A percentile compares a stretch with the other conserved stretches of the same genome.
These are phyloP conservation scores for Coniochaeta sp. DNA, from an alignment of 2,329 filamentous ascomycete species.

Conservation along the genomic window DNA sequence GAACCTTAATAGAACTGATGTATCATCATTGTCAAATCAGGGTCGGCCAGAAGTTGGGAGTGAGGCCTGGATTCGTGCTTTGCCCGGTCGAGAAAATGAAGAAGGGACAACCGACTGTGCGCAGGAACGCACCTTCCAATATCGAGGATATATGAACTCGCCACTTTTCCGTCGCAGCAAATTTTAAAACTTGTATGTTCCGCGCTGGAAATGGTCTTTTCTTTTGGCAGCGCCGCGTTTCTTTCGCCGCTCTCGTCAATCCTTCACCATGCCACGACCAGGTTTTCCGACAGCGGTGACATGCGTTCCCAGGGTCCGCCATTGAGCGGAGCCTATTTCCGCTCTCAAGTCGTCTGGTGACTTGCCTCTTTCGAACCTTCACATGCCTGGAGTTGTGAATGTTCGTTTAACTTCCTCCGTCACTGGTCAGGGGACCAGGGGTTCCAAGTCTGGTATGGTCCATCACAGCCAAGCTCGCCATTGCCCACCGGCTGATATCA, in stretches of 20 bases:
- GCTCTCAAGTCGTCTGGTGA: background rate
- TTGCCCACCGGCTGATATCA: background rate
- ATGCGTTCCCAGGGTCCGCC: background rate
- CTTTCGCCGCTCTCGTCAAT: background rate
- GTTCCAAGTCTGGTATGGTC: background rate
- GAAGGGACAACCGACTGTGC: background rate
- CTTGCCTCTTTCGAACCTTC: too few species aligned
- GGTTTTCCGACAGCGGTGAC: background rate
- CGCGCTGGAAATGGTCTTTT: background rate
- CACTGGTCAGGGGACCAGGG: too few species aligned
- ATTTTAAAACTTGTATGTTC: background rate
- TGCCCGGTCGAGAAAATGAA: background rate
- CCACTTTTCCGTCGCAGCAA: background rate
- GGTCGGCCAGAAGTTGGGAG: background rate
- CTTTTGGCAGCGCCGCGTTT: background rate
- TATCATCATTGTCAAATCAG: background rate
- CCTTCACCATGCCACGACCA: background rate
- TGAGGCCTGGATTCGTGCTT: background rate
- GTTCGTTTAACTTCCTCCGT: too few species aligned
- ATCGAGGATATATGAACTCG: background rate
- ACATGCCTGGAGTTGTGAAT: background rate
- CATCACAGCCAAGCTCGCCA: background rate
- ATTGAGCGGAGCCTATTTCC: background rate
- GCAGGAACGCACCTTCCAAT: background rate
- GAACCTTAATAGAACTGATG: background rate